A percentile compares a stretch with the other conserved stretches of the same genome.
These are phyloP conservation scores for Kwoniella dendrophila DNA, from an alignment of 768 basidiomycete genomes.

Conservation along the genomic window DNA sequence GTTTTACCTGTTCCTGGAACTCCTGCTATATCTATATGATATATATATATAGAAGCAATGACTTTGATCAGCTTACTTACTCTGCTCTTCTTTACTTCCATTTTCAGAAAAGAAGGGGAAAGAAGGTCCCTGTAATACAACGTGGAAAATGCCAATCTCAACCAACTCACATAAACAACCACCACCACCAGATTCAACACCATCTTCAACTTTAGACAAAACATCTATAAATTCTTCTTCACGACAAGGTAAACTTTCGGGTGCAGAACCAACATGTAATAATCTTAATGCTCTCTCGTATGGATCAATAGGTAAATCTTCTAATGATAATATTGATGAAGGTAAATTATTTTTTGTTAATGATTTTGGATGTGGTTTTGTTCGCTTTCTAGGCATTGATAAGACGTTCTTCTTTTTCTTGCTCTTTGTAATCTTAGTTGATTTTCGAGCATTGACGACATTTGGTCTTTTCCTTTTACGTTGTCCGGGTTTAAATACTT, in stretches of 20 bases:
- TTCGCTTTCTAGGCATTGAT: slow-evolving; percentile 24
- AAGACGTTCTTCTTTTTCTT: slow-evolving; percentile 21
- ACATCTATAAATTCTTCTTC: slow-evolving; percentile 81
- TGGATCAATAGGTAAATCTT: slow-evolving; percentile 70
- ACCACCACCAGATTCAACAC: slow-evolving; percentile 88
- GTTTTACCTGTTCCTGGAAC: slow-evolving; percentile 94
- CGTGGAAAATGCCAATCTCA: no score
- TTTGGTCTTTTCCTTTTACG: slow-evolving; percentile 12
- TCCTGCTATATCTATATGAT: slow-evolving; percentile 80
- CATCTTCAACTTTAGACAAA: slow-evolving; percentile 72
- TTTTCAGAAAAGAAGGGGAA: no score
- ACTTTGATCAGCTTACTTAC: neutral
- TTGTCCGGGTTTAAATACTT: slow-evolving; percentile 38
- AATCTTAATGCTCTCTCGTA: slow-evolving; percentile 88
- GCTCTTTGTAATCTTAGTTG: neutral
- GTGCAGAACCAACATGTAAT: slow-evolving; percentile 88
- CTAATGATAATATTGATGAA: slow-evolving; percentile 51
- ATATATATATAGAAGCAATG: neutral
- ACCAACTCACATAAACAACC: slow-evolving; percentile 82
- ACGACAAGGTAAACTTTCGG: slow-evolving; percentile 84
- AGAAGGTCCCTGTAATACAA: no score
- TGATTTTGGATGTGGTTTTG: slow-evolving; percentile 36
- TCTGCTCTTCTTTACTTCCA: no score
- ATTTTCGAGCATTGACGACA: neutral
- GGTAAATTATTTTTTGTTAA: slow-evolving; percentile 40